phyloP scores from a whole-genome alignment of 2,329 filamentous ascomycete species.

The Exutisphaerella laricina region DNA sequence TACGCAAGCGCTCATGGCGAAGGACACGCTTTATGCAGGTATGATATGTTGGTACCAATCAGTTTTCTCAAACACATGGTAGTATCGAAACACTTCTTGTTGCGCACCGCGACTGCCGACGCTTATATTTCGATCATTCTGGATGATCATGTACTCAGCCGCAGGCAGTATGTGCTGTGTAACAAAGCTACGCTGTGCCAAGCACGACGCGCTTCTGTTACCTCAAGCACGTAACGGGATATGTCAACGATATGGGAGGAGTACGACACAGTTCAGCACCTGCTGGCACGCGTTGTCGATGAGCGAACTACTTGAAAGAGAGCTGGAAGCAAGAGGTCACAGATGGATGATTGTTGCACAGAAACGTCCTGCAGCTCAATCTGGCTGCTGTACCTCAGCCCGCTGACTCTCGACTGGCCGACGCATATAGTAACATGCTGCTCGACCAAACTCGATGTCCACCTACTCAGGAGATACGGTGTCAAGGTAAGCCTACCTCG shows the following conservation, averaged over 20 bases:
- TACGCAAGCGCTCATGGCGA: too few species aligned
- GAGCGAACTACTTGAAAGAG: not conserved
- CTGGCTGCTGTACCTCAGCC: constrained; percentile 1
- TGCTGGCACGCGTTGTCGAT: not conserved
- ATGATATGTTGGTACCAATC: too few species aligned
- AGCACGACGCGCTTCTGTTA: not conserved
- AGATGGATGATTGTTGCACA: not conserved
- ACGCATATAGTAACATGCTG: constrained; percentile 4
- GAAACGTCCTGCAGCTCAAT: not conserved
- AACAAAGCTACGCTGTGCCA: not conserved
- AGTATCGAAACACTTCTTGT: too few species aligned
- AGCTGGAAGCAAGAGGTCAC: not conserved
- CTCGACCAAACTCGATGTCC: not conserved
- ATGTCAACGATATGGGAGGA: too few species aligned
- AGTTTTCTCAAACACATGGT: too few species aligned
- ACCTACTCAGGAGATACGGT: not conserved
- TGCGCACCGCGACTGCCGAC: not conserved
- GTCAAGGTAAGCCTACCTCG: constrained; percentile 2
- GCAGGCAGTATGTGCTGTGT: not conserved
- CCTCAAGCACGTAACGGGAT: too few species aligned
- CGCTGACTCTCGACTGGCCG: not conserved
- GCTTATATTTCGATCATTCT: too few species aligned
- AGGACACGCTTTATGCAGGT: too few species aligned
- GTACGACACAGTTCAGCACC: too few species aligned
- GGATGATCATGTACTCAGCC: too few species aligned